Evolutionary conservation across 176 grass and related monocot species (phyloP), one percentile per base, ranked within the genome.

Genomic region (Carex littledalei): DNA sequence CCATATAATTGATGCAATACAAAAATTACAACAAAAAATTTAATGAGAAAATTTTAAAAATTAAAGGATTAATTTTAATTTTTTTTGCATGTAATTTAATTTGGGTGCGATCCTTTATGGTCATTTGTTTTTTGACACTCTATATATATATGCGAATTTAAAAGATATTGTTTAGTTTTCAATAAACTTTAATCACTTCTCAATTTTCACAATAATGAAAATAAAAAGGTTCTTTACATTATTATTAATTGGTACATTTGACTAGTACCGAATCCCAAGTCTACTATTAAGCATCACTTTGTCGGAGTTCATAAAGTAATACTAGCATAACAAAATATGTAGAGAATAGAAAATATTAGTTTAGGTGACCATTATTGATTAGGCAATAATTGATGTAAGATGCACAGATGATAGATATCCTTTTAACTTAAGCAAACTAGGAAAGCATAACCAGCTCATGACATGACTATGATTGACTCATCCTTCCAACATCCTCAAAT

Each of bases 401-500:
- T 52, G 20, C 22, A 47, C 1, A 43, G 16, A 41, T 81, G 78
- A 81, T 43, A n/a, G 17, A 81, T 62, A n/a, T 9, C 54, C 55
- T 81, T 61, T 58, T 79, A 50, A 47, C 14, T 52, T 24, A 74
- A 12, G 47, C 47, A 50, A 50, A 50, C 47, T 50, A n/a, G 74
- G 15, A 50, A 56, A 81, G 79, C 32, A 41, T 63, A 81, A 81
- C 79, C 61, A 67, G 56, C 80, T 83, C 14, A 83, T 83, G 17
- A 66, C 60, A 22, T 82, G 41, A 67, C 80, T 45, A 83, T 83
- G 62, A 83, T 68, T 83, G 21, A 68, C 60, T 31, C 15, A 43
- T 65, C 80, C 34, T 82, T 83, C 14, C 63, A 54, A 77, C 49
- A 45, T 15, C 32, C 60, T 45, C 34, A 81, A 61, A 63, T 81